Evolutionary conservation across 805 yeast species (phyloP).

Genomic region (Kodamaea leandrae): DNA sequence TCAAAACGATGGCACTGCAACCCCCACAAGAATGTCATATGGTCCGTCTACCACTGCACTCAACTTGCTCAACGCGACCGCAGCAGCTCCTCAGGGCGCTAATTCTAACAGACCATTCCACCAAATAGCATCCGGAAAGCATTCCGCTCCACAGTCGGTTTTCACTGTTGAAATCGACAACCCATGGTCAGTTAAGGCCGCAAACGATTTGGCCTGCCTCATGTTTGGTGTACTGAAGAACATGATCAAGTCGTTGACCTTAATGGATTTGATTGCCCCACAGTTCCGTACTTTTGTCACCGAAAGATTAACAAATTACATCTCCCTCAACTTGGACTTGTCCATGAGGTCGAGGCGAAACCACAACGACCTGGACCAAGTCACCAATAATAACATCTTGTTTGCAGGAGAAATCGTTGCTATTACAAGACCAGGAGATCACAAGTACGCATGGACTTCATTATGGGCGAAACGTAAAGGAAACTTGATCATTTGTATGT

Average conservation of each 20-base stretch:
- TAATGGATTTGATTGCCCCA: constrained; percentile 75
- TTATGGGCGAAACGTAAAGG: constrained; percentile 84
- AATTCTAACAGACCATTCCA: constrained; percentile 52
- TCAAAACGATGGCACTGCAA: constrained; percentile 17
- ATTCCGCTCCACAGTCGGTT: constrained; percentile 75
- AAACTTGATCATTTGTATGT: constrained; percentile 71
- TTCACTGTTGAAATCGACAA: constrained; percentile 70
- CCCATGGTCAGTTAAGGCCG: constrained; percentile 82
- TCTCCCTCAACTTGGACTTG: constrained; percentile 16
- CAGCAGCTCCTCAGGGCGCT: constrained; percentile 1
- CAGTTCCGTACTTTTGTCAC: constrained; percentile 70
- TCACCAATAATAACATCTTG: constrained; percentile 44
- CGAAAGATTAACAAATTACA: constrained; percentile 45
- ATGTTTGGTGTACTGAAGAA: constrained; percentile 77
- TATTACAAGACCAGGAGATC: constrained; percentile 61
- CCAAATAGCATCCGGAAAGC: constrained; percentile 65
- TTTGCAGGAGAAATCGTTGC: constrained; percentile 87
- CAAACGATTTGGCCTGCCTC: constrained; percentile 85
- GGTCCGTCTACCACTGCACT: constrained; percentile 23
- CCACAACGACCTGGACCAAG: constrained; percentile 13
- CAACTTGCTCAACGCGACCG: constrained; percentile 18
- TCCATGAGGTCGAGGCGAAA: constrained; percentile 17
- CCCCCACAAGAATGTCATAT: constrained; percentile 9
- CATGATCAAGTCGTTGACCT: constrained; percentile 57
- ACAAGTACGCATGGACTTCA: constrained; percentile 75